Base-by-base conservation (phyloP, 2,329 filamentous ascomycete species). In the Coniochaeta prunicola region DNA sequence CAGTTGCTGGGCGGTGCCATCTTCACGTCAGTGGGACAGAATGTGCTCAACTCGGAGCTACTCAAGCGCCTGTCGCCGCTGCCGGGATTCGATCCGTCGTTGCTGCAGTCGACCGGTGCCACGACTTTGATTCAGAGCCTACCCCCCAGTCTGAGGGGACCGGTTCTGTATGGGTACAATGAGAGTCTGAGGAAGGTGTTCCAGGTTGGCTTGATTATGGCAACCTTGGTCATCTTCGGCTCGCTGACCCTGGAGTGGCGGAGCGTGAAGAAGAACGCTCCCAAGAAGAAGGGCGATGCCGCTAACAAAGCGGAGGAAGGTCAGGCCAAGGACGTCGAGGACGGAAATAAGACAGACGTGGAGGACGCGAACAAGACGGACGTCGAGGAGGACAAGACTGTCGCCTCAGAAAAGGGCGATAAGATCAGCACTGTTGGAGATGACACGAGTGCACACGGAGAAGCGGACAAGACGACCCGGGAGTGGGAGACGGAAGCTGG, bases 161-260 rank as follows among this genome's bases (percentile, higher is more conserved):
- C 57, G 1, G 67, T 66, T 13, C 60, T 76, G 38, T 19, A 58
- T 0, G 84, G 78, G 0, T 91, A 91, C 72, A 90, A 89, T 66
- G 68, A 75, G 26, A 77, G 85, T 0, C 70, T 91, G 38, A 77
- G 78, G 1, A 72, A 79, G 59, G 80, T 80, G 0, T 90, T 88
- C 67, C 80, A 83, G 61, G 81, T 89, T 9, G 80, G 77, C 1
- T 73, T 87, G 8, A 79, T 81, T 1, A 73, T 86, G 66, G 76
- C 78, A 0, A 74, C 74, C 8, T 59, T 86, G 9, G 79, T 77
- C 4, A 74, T 88, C 15, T 38, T 87, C 8, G 86, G 83, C 0
- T 76, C 79, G 0, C 64, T 77, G 0, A 72, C 74, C 7, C 79
- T 89, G 64, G 81, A 89, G 72, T 90, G 85, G 85, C 81, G 67